These are phyloP conservation scores for Lomentospora prolificans DNA, from an alignment of 2,329 filamentous ascomycete species.

Conservation along the genomic window DNA sequence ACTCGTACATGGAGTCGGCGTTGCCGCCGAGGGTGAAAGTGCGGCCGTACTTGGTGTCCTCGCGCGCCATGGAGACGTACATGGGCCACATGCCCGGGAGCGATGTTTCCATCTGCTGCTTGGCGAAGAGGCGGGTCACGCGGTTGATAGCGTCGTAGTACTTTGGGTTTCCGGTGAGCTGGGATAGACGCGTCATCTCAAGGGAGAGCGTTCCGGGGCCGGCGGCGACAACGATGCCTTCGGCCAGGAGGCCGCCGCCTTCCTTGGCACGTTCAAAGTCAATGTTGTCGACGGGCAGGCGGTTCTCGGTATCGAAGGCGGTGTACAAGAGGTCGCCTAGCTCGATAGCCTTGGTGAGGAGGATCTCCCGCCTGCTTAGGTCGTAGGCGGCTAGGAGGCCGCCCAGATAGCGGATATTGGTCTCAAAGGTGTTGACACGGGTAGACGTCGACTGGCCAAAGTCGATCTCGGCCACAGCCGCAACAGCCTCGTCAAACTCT, in stretches of 20 bases:
- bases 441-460: slow-evolving; percentile 40
- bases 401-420: slow-evolving; percentile 61
- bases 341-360: slow-evolving; percentile 53
- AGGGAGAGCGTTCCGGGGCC: slow-evolving; percentile 46
- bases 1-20: slow-evolving; percentile 52
- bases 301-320: slow-evolving; percentile 58
- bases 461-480: slow-evolving; percentile 47
- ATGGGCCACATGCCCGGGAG: slow-evolving; percentile 56
- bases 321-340: slow-evolving; percentile 55
- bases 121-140: slow-evolving; percentile 45
- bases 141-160: slow-evolving; percentile 53
- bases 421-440: slow-evolving; percentile 59
- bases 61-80: slow-evolving; percentile 43
- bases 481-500: slow-evolving; percentile 56
- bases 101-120: slow-evolving; percentile 40
- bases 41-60: background rate
- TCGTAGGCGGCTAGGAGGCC: slow-evolving; percentile 63
- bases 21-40: slow-evolving; percentile 32
- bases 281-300: slow-evolving; percentile 48
- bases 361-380: slow-evolving; percentile 43
- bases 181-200: slow-evolving; percentile 55
- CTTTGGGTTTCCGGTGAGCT: slow-evolving; percentile 48
- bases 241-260: slow-evolving; percentile 22
- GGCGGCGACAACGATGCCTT: slow-evolving; percentile 20
- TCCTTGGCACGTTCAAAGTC: slow-evolving; percentile 29